Percentiles rank a stretch among this genome's conserved stretches.
Evolutionary conservation across 2,329 filamentous ascomycete species (phyloP).

Genomic region (Trichoderma arundinaceum): DNA sequence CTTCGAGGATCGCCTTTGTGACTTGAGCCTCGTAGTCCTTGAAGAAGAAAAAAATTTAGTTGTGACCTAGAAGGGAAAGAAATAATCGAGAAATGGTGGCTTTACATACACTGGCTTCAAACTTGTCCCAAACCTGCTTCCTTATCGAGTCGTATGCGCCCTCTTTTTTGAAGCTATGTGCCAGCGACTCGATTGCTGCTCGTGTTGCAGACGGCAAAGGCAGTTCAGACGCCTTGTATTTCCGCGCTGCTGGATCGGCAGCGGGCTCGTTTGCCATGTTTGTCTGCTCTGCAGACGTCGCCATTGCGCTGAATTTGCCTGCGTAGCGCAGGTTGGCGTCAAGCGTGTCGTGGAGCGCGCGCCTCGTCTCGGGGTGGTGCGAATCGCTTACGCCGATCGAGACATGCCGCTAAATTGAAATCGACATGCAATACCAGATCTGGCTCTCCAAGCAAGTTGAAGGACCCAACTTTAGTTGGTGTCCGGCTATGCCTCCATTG

Average conservation of each 20-base stretch:
- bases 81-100: constrained; percentile 1
- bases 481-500: background rate
- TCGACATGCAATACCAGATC: background rate
- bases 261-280: constrained; percentile 34
- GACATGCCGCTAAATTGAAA: constrained; percentile 16
- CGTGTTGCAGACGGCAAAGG: constrained; percentile 75
- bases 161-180: constrained; percentile 86
- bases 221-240: constrained; percentile 75
- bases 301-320: constrained; percentile 34
- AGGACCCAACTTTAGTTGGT: background rate
- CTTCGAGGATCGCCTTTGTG: constrained; percentile 68
- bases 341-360: constrained; percentile 29
- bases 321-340: constrained; percentile 1
- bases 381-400: constrained; percentile 16
- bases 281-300: constrained; percentile 38
- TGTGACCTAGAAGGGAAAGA: no score
- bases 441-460: background rate
- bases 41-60: constrained; percentile 8
- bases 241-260: constrained; percentile 43
- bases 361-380: constrained; percentile 9
- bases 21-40: constrained; percentile 74
- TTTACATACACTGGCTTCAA: constrained; percentile 67
- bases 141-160: constrained; percentile 80
- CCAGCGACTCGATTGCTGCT: constrained; percentile 73
- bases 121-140: constrained; percentile 77